These are phyloP conservation scores for Delitschia confertaspora DNA, from an alignment of 495 filamentous ascomycete species.

Conservation along the genomic window DNA sequence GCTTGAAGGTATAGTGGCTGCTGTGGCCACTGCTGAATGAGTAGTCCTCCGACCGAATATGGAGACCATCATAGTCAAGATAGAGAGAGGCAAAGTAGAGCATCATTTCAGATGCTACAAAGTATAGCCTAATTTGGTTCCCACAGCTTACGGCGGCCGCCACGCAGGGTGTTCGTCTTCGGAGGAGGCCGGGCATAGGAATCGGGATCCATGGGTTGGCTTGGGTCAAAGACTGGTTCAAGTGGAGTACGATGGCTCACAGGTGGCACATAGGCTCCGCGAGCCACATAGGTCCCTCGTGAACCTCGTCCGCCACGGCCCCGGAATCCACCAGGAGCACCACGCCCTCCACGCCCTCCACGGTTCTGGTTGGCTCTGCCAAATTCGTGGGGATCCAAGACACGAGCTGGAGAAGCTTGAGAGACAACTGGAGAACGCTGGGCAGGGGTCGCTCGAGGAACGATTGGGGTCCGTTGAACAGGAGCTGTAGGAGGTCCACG, in stretches of 20 bases:
- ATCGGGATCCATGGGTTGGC: constrained; percentile 47
- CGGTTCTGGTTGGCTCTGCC: constrained; percentile 19
- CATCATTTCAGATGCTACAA: too few species aligned
- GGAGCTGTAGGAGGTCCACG: constrained; percentile 33
- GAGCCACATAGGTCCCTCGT: constrained; percentile 9
- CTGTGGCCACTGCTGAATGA: too few species aligned
- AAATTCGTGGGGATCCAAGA: constrained; percentile 36
- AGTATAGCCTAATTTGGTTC: constrained; percentile 30
- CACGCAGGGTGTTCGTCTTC: constrained; percentile 13
- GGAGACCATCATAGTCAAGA: too few species aligned
- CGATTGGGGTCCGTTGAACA: too few species aligned
- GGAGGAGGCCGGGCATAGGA: constrained; percentile 41
- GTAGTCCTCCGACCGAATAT: too few species aligned
- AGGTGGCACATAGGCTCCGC: constrained; percentile 18
- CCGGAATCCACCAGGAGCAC: constrained; percentile 12
- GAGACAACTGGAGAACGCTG: too few species aligned
- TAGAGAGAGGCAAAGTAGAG: too few species aligned
- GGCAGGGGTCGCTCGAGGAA: not conserved
- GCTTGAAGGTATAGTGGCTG: too few species aligned
- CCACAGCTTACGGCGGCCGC: constrained; percentile 24
- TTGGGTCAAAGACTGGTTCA: constrained; percentile 33
- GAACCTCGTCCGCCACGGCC: constrained; percentile 15
- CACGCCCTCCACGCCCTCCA: constrained; percentile 19
- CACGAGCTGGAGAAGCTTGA: too few species aligned
- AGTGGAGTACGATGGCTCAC: constrained; percentile 14